Evolutionary conservation across 2,329 filamentous ascomycete species (phyloP), one percentile per base, ranked within the genome.

Genomic region (Endoconidiophora laricicola): DNA sequence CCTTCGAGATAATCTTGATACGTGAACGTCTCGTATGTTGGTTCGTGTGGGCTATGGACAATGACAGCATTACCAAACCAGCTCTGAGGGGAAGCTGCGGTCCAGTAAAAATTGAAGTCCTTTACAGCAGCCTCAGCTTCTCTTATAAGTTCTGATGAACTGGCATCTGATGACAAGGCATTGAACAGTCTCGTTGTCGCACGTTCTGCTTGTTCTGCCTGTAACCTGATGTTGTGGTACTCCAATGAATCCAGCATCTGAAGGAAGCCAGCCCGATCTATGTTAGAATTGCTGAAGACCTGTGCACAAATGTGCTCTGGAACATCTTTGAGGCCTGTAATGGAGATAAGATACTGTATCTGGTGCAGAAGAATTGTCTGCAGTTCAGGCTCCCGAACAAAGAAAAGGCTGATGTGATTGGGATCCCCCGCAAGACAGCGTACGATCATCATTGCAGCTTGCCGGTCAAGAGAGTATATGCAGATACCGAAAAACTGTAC

Each of bases 401-500:
- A 44, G 33, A 55, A 41, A 4, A 24, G n/a, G 10, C 47, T 43
- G 7, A 55, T 22, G n/a, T 42, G 16, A 16, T 26, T 18, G 4
- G 51, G 53, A 7, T 46, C 29, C 10, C 48, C 18, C 2, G 49
- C 39, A 6, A 56, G 44, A 9, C 48, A 26, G 6, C 53, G 50
- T 6, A 56, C 29, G 10, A 56, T 41, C 18, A 48, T 52, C 22
- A 44, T 36, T 18, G 53, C 54, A 9, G 44, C 44, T 4, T 24
- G 24, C 16, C 50, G 46, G 53, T 73, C 69, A 16, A 71, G 55
- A 2, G 61, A 59, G 39, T 61, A 57, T 7, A 71, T 60, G 51
- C 67, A 69, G 24, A 65, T 60, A 44, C 69, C 65, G 23, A 73
- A 57, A 1, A 73, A 49, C 16, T 64, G 60, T 42, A 56, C 58